Conservation (phyloP, 2,329 filamentous ascomycete genomes). For the Epichloe bromicola region DNA sequence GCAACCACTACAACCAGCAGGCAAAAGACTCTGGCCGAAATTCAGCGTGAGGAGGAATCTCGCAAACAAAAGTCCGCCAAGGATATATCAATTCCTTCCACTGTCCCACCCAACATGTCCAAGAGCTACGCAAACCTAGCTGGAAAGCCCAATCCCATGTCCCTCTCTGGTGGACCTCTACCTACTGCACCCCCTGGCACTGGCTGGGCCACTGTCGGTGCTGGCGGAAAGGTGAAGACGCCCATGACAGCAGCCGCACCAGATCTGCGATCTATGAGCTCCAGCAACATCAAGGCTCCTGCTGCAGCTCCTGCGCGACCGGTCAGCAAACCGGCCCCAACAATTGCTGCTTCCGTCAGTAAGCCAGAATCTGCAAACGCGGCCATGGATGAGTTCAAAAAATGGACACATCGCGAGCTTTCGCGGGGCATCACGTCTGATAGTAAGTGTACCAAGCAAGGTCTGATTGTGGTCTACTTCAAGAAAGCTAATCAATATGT, state of each 20-base stretch:
- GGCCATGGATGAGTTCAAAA: conserved; percentile 90
- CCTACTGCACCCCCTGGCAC: conserved; percentile 13
- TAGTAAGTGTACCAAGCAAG: conserved; percentile 27
- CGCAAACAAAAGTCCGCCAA: conserved; percentile 56
- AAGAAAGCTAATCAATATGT: not conserved
- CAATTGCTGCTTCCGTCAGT: conserved; percentile 25
- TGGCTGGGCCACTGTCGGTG: conserved; percentile 92
- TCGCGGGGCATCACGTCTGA: conserved; percentile 50
- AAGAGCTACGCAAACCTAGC: conserved; percentile 95
- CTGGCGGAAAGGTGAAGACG: conserved; percentile 79
- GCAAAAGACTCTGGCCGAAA: conserved; percentile 91
- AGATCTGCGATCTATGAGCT: conserved; percentile 29
- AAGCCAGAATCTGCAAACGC: conserved; percentile 23
- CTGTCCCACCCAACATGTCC: conserved; percentile 38
- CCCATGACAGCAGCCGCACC: conserved; percentile 46
- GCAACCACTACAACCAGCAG: conserved; percentile 17
- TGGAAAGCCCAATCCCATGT: conserved; percentile 46
- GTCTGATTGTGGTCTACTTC: conserved; percentile 19
- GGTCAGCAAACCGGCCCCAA: conserved; percentile 31
- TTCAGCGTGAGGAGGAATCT: conserved; percentile 85
- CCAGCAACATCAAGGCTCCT: conserved; percentile 27
- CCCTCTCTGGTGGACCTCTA: conserved; percentile 17
- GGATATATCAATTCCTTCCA: conserved; percentile 35
- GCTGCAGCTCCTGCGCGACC: conserved; percentile 37
- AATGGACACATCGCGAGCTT: conserved; percentile 77